Conservation (phyloP, 2,329 filamentous ascomycete genomes). For the Juglanconis juglandina region DNA sequence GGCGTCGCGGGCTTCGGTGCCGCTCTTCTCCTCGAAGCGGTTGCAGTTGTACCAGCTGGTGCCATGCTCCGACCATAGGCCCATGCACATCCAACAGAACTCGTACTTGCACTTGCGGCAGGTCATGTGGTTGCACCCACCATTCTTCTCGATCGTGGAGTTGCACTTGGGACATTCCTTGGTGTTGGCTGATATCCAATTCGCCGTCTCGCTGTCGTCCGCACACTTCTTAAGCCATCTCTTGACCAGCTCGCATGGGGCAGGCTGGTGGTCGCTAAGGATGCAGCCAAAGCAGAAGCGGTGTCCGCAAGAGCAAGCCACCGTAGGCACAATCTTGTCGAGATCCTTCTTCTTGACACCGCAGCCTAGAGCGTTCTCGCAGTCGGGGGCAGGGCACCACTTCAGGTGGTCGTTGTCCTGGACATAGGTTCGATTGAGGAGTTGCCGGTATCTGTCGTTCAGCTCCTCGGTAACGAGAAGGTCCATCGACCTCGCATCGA, state of each 20-base stretch:
- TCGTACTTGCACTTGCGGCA: slow-evolving; percentile 94
- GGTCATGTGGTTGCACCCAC: slow-evolving; percentile 97
- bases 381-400: slow-evolving; percentile 98
- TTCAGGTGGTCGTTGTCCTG: slow-evolving; percentile 94
- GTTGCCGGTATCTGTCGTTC: slow-evolving; percentile 67
- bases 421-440: slow-evolving; percentile 91
- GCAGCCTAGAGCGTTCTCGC: slow-evolving; percentile 88
- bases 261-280: slow-evolving; percentile 85
- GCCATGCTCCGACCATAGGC: slow-evolving; percentile 95
- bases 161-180: slow-evolving; percentile 96
- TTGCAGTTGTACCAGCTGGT: slow-evolving; percentile 99
- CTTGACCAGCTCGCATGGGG: slow-evolving; percentile 87
- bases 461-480: slow-evolving; percentile 63
- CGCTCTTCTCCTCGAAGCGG: slow-evolving; percentile 93
- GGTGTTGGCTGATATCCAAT: slow-evolving; percentile 98
- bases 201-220: slow-evolving; percentile 95
- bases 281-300: slow-evolving; percentile 95
- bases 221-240: slow-evolving; percentile 98
- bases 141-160: slow-evolving; percentile 98
- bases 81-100: slow-evolving; percentile 99
- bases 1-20: slow-evolving; percentile 81
- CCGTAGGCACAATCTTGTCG: slow-evolving; percentile 80
- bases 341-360: slow-evolving; percentile 83
- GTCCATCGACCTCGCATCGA: slow-evolving; percentile 84
- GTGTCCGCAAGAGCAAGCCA: slow-evolving; percentile 78